These are phyloP conservation scores for Piper longum DNA, from an alignment of 164 flowering plant genomes.

Conservation along the genomic window DNA sequence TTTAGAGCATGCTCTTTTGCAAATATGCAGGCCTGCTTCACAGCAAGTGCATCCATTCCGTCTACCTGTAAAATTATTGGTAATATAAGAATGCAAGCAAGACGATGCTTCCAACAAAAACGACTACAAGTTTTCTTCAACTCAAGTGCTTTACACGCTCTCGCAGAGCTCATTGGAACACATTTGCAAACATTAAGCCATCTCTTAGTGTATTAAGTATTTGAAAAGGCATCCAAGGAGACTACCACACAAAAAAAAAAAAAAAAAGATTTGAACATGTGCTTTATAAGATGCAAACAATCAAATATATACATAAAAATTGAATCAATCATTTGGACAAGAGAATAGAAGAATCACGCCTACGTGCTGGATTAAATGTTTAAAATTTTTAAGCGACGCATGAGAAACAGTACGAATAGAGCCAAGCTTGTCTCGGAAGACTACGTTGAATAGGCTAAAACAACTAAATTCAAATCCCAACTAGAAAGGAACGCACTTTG, in stretches of 20 bases:
- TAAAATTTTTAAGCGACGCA: too few species aligned
- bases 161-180: not conserved
- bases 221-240: not conserved
- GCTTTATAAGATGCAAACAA: not conserved
- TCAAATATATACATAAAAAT: not conserved
- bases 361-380: too few species aligned
- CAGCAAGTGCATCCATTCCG: conserved; percentile 98
- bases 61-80: conserved; percentile 49
- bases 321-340: too few species aligned
- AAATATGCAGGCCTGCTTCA: conserved; percentile 90
- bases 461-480: too few species aligned
- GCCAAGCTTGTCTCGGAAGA: too few species aligned
- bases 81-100: not conserved
- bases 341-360: too few species aligned
- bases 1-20: conserved; percentile 87
- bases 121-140: not conserved
- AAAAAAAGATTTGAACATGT: not conserved
- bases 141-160: not conserved
- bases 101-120: not conserved
- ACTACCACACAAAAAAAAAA: too few species aligned
- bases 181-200: not conserved
- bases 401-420: too few species aligned
- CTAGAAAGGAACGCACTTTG: too few species aligned
- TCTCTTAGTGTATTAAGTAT: not conserved
- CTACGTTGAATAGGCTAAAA: too few species aligned